Evolutionary conservation across 352 stramenopile species (phyloP), one percentile per base, ranked within the genome.

Genomic region (Phytophthora vignae): DNA sequence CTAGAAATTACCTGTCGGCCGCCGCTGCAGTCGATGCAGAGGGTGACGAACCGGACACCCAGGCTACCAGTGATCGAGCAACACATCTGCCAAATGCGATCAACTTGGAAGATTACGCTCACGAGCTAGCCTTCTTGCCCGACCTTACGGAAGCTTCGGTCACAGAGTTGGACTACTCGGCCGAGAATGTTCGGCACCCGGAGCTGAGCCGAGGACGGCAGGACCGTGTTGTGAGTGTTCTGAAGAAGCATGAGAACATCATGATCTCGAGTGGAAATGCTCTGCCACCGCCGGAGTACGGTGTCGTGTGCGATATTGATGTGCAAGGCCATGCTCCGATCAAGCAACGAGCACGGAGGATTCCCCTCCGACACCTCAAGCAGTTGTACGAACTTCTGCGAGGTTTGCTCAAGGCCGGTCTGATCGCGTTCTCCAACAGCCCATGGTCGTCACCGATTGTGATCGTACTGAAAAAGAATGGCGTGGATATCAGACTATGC

Each of bases 391-490:
- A 54, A 1, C 5, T 54, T 1, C 10, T 54, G n/a, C 27, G 15
- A 10, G 46, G 46, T 3, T 17, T 54, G 2, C 46, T 54, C 8
- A 54, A 25, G 46, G 46, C 46, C 0, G 46, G 19, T 14, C n/a
- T 54, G 19, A 27, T 54, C 8, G 7, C 46, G 0, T 54, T 54
- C 8, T 54, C 46, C 1, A 27, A 27, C 8, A 54, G 46, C 8
- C 46, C 46, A 5, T 54, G 19, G 46, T 9, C 46, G n/a, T 54
- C 46, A 6, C 19, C 46, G 0, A 54, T 54, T 2, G 46, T 54
- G n/a, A 54, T 54, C 9, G 46, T 54, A n/a, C 27, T 54, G 46
- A 54, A 54, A 15, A 54, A 54, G 21, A 54, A 54, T 14, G 46
- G 46, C 7, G 46, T 54, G 1, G 19, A 54, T 27, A 54, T 31